Evolutionary conservation across 768 basidiomycete species (phyloP).

Genomic region (Pleurotus eryngii): DNA sequence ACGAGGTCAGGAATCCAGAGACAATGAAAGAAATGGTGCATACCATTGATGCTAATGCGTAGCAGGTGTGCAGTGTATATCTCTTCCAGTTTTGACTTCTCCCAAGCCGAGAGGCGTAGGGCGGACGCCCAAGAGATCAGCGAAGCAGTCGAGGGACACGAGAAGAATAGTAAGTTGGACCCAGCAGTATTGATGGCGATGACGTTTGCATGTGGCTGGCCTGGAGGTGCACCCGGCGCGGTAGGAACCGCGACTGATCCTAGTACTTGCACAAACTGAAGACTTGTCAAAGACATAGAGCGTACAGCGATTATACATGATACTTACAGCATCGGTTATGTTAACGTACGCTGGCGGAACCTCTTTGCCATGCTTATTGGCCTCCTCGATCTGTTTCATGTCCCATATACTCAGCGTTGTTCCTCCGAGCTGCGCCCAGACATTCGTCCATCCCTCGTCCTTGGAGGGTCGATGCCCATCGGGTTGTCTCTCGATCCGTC

Average conservation of each 20-base stretch:
- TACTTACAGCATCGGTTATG: conserved; percentile 80
- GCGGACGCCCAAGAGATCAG: conserved; percentile 91
- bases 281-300: conserved; percentile 8
- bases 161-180: conserved; percentile 84
- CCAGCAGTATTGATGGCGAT: conserved; percentile 94
- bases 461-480: conserved; percentile 68
- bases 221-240: conserved; percentile 40
- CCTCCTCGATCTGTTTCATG: conserved; percentile 84
- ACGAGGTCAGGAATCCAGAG: not conserved
- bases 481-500: conserved; percentile 71
- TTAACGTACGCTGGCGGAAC: conserved; percentile 88
- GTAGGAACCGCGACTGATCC: conserved; percentile 69
- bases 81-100: conserved; percentile 92
- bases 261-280: conserved; percentile 74
- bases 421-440: conserved; percentile 89
- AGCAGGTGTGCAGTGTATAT: conserved; percentile 96
- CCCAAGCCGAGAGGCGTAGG: conserved; percentile 88
- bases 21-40: conserved; percentile 12
- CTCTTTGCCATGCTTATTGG: conserved; percentile 73
- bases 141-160: conserved; percentile 68
- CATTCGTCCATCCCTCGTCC: conserved; percentile 78
- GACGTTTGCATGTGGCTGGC: conserved; percentile 67
- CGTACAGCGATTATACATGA: conserved; percentile 7
- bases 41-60: conserved; percentile 61
- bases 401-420: conserved; percentile 91